These are phyloP conservation scores for Botrytis porri DNA, from an alignment of 2,329 filamentous ascomycete genomes.

Conservation along the genomic window DNA sequence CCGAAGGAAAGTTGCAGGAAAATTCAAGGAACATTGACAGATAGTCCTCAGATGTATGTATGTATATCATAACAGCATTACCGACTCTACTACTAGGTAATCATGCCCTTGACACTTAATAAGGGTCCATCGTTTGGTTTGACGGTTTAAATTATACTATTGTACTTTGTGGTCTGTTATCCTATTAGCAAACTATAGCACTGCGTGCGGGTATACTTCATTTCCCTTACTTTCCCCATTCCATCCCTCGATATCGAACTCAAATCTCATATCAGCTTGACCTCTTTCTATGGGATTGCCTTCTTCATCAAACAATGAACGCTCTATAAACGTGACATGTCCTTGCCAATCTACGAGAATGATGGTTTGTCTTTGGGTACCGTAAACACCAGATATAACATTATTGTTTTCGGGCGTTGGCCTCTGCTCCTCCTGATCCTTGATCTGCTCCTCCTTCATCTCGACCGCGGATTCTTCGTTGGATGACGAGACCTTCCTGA, in stretches of 20 bases:
- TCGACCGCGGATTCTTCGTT: constrained; percentile 39
- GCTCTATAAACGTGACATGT: constrained; percentile 57
- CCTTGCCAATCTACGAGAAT: constrained; percentile 62
- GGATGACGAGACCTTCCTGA: constrained; percentile 5
- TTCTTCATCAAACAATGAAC: constrained; percentile 57
- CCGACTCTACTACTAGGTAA: background rate
- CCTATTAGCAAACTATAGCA: constrained; percentile 28
- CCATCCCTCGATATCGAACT: constrained; percentile 54
- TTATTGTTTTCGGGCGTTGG: constrained; percentile 41
- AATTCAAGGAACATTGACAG: background rate
- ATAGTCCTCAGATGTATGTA: background rate
- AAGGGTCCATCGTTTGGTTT: background rate
- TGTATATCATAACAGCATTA: background rate
- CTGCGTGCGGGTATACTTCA: constrained; percentile 24
- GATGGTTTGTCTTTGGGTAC: constrained; percentile 63
- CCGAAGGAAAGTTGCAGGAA: background rate
- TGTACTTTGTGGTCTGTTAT: constrained; percentile 8
- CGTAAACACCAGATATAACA: constrained; percentile 60
- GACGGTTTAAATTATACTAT: constrained; percentile 1
- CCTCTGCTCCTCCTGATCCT: constrained; percentile 30
- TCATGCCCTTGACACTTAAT: background rate
- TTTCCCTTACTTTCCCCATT: constrained; percentile 34
- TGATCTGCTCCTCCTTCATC: constrained; percentile 28
- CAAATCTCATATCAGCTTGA: constrained; percentile 53
- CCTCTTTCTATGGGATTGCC: constrained; percentile 54